phyloP scores from a whole-genome alignment of 1,284 basidiomycete species.

The Gomphus bonarii region DNA sequence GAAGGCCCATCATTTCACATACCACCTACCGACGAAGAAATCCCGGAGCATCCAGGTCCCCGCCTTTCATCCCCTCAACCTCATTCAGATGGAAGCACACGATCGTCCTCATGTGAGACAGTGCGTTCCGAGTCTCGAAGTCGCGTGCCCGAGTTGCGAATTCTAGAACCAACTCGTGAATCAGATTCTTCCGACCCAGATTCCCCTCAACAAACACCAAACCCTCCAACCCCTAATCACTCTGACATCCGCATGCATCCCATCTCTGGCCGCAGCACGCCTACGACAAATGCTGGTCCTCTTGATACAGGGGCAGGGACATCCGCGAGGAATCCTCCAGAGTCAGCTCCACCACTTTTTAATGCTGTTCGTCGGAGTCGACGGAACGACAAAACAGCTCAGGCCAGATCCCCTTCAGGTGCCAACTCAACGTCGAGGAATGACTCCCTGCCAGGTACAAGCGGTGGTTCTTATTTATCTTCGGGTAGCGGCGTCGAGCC shows the following conservation, averaged over 20 bases:
- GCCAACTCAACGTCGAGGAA: not conserved
- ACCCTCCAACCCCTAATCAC: conserved; percentile 9
- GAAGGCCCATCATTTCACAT: conserved; percentile 48
- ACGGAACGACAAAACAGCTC: not conserved
- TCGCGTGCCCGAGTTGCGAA: conserved; percentile 37
- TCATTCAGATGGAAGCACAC: conserved; percentile 35
- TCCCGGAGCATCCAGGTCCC: conserved; percentile 29
- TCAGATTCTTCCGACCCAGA: conserved; percentile 10
- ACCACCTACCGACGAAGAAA: conserved; percentile 43
- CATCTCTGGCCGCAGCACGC: conserved; percentile 10
- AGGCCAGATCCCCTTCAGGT: not conserved
- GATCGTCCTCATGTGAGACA: conserved; percentile 39
- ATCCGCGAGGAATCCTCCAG: not conserved
- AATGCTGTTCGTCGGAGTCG: not conserved
- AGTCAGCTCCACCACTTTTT: not conserved
- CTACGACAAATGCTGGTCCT: not conserved
- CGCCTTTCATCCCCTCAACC: conserved; percentile 32
- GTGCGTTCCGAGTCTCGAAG: conserved; percentile 21
- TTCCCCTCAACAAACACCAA: conserved; percentile 14
- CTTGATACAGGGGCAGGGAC: not conserved
- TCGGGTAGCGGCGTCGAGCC: conserved; percentile 30
- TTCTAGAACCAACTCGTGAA: conserved; percentile 18
- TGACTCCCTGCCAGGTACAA: not conserved
- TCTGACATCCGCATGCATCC: conserved; percentile 10
- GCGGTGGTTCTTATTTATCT: not conserved